These are phyloP conservation scores for Basidiobolus meristosporus DNA, from an alignment of 371 early-diverging fungal genomes.

Conservation along the genomic window DNA sequence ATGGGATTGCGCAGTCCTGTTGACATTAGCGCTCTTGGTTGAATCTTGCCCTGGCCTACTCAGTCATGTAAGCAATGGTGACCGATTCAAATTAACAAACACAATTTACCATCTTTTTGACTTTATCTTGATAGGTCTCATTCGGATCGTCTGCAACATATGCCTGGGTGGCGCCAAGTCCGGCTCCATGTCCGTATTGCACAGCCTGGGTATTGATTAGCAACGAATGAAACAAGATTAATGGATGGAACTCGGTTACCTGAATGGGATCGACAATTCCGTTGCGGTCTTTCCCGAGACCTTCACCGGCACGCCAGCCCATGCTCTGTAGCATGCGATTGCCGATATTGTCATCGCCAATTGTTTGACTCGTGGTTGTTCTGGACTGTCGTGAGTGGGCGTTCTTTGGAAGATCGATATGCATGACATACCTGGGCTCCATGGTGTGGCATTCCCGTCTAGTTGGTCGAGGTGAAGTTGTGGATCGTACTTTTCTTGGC, in stretches of 20 bases:
- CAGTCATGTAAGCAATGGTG: no score
- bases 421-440: no score
- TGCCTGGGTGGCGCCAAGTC: background rate
- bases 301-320: slow-evolving; percentile 54
- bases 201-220: background rate
- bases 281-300: slow-evolving; percentile 24
- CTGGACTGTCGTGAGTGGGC: slow-evolving; percentile 3
- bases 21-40: no score
- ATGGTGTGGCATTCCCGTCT: no score
- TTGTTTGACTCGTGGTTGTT: slow-evolving; percentile 13
- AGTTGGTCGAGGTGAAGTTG: no score
- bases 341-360: slow-evolving; percentile 27
- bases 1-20: no score
- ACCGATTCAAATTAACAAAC: no score
- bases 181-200: background rate
- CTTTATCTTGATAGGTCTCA: background rate
- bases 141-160: background rate
- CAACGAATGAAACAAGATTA: background rate
- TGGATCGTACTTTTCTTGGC: slow-evolving; percentile 26
- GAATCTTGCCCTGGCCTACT: no score
- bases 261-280: slow-evolving; percentile 16
- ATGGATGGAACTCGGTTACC: background rate
- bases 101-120: background rate
- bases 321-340: slow-evolving; percentile 32
- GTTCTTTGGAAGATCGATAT: background rate